These are phyloP conservation scores for Alternaria dauci DNA, from an alignment of 2,329 filamentous ascomycete genomes.

Conservation along the genomic window DNA sequence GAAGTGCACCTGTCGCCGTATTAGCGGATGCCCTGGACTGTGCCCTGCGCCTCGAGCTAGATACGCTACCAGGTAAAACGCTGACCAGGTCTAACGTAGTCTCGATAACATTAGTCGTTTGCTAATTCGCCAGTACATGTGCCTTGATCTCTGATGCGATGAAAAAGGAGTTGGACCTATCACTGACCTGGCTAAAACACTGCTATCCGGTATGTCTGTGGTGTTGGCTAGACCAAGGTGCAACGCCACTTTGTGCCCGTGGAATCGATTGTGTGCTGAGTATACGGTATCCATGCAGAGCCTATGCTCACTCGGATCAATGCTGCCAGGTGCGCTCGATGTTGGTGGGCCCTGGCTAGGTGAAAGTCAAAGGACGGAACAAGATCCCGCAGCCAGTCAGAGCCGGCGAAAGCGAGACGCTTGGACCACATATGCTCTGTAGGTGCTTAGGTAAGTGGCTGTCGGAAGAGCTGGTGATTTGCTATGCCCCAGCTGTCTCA, in stretches of 20 bases:
- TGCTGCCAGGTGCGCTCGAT: conserved; percentile 6
- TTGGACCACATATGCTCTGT: not conserved
- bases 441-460: conserved; percentile 2
- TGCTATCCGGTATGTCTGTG: conserved; percentile 6
- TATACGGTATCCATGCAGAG: conserved; percentile 3
- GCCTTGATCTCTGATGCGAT: conserved; percentile 6
- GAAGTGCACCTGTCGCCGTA: conserved; percentile 6
- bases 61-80: conserved; percentile 2
- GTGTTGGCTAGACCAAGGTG: conserved; percentile 4
- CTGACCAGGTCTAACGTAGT: not conserved
- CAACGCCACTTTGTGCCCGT: conserved; percentile 7
- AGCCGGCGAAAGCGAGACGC: conserved; percentile 1
- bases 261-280: not conserved
- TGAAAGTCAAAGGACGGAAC: conserved; percentile 9
- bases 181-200: conserved; percentile 9
- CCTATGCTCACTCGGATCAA: conserved; percentile 1
- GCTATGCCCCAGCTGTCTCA: not conserved
- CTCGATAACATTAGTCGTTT: conserved; percentile 18
- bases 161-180: conserved; percentile 8
- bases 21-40: conserved; percentile 8
- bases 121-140: conserved; percentile 7
- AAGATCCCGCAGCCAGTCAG: conserved; percentile 16
- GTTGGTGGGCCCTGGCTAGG: conserved; percentile 9
- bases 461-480: conserved; percentile 2
- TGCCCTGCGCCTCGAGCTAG: conserved; percentile 2